A percentile compares a stretch with the other conserved stretches of the same genome.
Conservation (phyloP, 306 rosid genomes). For the Lupinus albus region DNA sequence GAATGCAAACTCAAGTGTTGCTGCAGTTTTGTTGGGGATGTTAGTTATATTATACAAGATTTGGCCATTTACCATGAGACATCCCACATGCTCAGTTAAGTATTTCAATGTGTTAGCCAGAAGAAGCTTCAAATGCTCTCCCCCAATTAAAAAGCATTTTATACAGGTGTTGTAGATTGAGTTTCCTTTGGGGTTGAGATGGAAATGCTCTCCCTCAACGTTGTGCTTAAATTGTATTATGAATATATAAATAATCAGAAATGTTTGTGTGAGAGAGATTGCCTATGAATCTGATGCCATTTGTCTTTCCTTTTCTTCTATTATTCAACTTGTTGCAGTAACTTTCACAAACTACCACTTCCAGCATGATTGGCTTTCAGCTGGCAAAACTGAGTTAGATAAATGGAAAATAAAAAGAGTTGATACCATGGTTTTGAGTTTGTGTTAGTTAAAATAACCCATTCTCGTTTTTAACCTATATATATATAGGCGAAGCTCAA, state of each 20-base stretch:
- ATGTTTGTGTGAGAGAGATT: slow-evolving; percentile 41
- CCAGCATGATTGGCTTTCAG: too few species aligned
- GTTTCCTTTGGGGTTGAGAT: slow-evolving; percentile 40
- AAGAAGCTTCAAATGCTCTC: slow-evolving; percentile 27
- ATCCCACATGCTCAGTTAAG: slow-evolving; percentile 30
- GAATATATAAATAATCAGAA: slow-evolving; percentile 58
- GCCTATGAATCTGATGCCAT: slow-evolving; percentile 46
- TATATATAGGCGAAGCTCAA: too few species aligned
- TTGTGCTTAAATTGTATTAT: slow-evolving; percentile 52
- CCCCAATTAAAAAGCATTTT: slow-evolving; percentile 48
- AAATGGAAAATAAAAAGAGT: too few species aligned
- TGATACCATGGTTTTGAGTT: background rate
- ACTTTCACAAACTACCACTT: background rate
- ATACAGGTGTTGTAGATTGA: slow-evolving; percentile 29
- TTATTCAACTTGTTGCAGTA: slow-evolving; percentile 34
- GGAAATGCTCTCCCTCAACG: slow-evolving; percentile 39
- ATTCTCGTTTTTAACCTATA: too few species aligned
- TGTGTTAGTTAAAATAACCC: background rate
- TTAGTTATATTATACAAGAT: slow-evolving; percentile 40
- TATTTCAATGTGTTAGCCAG: slow-evolving; percentile 36
- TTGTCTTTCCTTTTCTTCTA: background rate
- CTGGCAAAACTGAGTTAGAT: background rate
- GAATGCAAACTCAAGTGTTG: slow-evolving; percentile 38
- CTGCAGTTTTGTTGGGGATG: slow-evolving; percentile 52
- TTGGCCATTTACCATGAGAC: slow-evolving; percentile 34